Percentiles rank a stretch among this genome's conserved stretches.
phyloP scores from a whole-genome alignment of 176 grass and related monocot genomes.

The Aechmea fasciata region DNA sequence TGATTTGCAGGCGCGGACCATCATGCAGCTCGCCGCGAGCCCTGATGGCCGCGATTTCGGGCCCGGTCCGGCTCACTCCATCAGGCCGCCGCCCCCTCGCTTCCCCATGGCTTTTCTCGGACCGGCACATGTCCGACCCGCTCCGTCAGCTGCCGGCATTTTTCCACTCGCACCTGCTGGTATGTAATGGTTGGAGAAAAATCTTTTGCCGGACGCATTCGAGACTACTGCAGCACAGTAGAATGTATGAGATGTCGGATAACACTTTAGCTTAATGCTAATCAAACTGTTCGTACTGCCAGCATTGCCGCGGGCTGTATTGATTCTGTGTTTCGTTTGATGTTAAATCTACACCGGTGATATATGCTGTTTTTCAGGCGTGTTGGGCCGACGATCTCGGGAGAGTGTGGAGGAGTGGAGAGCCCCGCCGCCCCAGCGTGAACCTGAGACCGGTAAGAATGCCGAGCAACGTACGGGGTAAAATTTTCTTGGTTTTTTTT shows the following conservation, averaged over 20 bases:
- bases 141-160: background rate
- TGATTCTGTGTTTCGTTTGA: background rate
- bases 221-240: no score
- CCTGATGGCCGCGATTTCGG: constrained; percentile 5
- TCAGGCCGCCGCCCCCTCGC: background rate
- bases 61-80: background rate
- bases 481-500: constrained; percentile 3
- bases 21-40: constrained; percentile 30
- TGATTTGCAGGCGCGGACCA: constrained; percentile 25
- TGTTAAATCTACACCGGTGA: background rate
- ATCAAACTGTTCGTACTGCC: no score
- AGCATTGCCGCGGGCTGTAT: background rate
- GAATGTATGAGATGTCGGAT: no score
- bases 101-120: constrained; percentile 14
- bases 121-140: background rate
- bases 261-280: no score
- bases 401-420: constrained; percentile 18
- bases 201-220: no score
- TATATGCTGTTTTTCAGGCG: constrained; percentile 4
- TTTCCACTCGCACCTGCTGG: constrained; percentile 20
- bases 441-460: constrained; percentile 31
- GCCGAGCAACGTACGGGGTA: constrained; percentile 21
- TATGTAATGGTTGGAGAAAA: background rate
- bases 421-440: constrained; percentile 1
- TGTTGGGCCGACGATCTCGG: background rate